phyloP scores from a whole-genome alignment of 805 yeast species.

The Metschnikowia continentalis region DNA sequence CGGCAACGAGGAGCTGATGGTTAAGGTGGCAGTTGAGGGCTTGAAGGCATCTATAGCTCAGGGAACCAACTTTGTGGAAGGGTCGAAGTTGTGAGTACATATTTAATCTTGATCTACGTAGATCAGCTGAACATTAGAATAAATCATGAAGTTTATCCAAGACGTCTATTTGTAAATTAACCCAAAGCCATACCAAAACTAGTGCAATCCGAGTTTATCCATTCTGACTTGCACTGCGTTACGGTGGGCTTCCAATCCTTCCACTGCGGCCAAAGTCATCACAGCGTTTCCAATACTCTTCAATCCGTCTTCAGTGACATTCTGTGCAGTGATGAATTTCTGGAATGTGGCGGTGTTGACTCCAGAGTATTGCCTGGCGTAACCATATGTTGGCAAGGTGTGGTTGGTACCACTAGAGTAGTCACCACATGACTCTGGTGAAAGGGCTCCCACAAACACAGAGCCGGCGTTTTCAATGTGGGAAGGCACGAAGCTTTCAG shows the following conservation, averaged over 20 bases:
- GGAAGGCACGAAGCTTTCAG: slow-evolving; percentile 61
- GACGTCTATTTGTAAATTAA: not conserved
- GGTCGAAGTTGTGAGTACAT: slow-evolving; percentile 29
- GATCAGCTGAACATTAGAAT: not conserved
- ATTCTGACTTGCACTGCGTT: slow-evolving; percentile 94
- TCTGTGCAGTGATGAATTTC: slow-evolving; percentile 92
- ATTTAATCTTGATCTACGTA: not conserved
- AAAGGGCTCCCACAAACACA: slow-evolving; percentile 91
- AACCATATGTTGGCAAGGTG: slow-evolving; percentile 97
- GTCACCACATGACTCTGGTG: slow-evolving; percentile 98
- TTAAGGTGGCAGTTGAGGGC: slow-evolving; percentile 37
- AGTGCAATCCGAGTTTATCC: slow-evolving; percentile 66
- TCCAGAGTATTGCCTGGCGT: slow-evolving; percentile 96
- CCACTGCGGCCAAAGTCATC: slow-evolving; percentile 91
- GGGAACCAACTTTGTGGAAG: slow-evolving; percentile 38
- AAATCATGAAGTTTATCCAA: not conserved
- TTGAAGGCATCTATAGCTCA: slow-evolving; percentile 37
- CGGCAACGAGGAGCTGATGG: slow-evolving; percentile 28
- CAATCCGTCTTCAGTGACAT: slow-evolving; percentile 80
- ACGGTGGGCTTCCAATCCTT: slow-evolving; percentile 96
- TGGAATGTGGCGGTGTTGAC: slow-evolving; percentile 95
- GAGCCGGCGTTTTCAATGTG: slow-evolving; percentile 91
- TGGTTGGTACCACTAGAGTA: slow-evolving; percentile 98
- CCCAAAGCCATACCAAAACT: not conserved
- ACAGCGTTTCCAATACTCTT: slow-evolving; percentile 92